Evolutionary conservation across 2,329 filamentous ascomycete genomes (phyloP), one percentile per base, ranked within the genome.

Genomic region (Colletotrichum filicis): DNA sequence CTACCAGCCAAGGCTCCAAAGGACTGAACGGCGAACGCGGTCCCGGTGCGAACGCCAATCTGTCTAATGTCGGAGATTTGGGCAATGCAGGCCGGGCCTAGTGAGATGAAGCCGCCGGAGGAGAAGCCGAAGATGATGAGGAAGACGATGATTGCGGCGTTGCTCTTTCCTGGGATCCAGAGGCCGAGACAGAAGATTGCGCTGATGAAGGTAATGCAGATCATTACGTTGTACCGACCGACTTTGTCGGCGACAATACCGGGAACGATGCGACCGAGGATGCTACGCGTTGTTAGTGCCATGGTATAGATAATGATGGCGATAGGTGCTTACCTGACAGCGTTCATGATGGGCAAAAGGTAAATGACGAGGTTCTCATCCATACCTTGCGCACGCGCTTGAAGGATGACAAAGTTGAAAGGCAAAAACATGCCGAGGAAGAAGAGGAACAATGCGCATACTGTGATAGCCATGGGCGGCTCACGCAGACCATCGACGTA

Each of bases 41-140:
- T 87, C 0, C 94, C 94, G 2, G 88, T 91, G 6, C 93, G 86
- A 1, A 92, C 88, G 16, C 93, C 94, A 42, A 95, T 91, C 79
- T 94, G 87, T 24, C 89, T 85, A 49, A 94, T 88, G 58, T 93
- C 91, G 1, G 89, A 91, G 74, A 95, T 92, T 77, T 95, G 92
- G 1, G 92, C 92, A 26, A 95, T 84, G 16, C 93, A 83, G 0
- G 92, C 87, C 0, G 93, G 91, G 0, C 85, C 85, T 22, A 94
- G 83, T 0, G 89, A 89, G 46, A 93, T 88, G 76, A 91, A 93
- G 2, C 89, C 89, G 14, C 93, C 93, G 0, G 90, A 92, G 16
- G 87, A 87, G 79, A 94, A 93, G 22, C 92, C 93, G 76, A 93
- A 95, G 7, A 94, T 81, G n/a, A 88, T 85, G 14, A 88, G 87